phyloP scores from a whole-genome alignment of 208 protist genomes.

The Crithidia bombi region DNA sequence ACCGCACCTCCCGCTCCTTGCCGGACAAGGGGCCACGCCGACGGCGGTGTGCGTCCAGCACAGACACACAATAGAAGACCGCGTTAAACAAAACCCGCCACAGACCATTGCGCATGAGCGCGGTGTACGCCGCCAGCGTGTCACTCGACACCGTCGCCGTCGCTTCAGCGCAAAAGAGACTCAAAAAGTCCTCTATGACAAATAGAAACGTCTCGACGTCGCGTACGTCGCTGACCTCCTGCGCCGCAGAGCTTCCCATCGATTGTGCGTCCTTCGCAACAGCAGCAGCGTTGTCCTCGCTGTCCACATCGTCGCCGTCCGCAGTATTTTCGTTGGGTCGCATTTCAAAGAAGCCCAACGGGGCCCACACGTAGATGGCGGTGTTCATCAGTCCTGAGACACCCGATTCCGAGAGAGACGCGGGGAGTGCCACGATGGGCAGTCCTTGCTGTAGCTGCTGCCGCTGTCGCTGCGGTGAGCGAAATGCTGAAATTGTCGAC shows the following conservation, averaged over 20 bases:
- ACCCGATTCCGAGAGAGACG: constrained; percentile 27
- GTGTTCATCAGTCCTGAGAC: constrained; percentile 42
- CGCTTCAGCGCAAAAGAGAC: constrained; percentile 4
- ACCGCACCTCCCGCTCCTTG: constrained; percentile 36
- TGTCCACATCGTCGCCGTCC: background rate
- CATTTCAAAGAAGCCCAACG: constrained; percentile 57
- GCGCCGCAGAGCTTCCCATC: background rate
- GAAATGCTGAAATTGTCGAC: background rate
- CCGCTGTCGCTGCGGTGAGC: background rate
- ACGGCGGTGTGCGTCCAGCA: constrained; percentile 32
- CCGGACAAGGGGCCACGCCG: constrained; percentile 3
- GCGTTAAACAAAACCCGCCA: constrained; percentile 69
- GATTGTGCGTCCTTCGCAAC: background rate
- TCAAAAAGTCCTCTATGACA: constrained; percentile 20
- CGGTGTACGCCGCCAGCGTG: background rate
- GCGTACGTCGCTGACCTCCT: constrained; percentile 5
- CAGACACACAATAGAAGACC: constrained; percentile 62
- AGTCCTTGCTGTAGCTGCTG: background rate
- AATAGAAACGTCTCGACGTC: constrained; percentile 28
- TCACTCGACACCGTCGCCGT: background rate
- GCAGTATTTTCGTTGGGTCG: constrained; percentile 7
- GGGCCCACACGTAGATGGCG: constrained; percentile 50
- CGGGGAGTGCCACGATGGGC: constrained; percentile 20
- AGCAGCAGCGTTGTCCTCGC: background rate
- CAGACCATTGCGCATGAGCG: constrained; percentile 42